These are phyloP conservation scores for Quercus lobata DNA, from an alignment of 331 rosid species.

Conservation along the genomic window DNA sequence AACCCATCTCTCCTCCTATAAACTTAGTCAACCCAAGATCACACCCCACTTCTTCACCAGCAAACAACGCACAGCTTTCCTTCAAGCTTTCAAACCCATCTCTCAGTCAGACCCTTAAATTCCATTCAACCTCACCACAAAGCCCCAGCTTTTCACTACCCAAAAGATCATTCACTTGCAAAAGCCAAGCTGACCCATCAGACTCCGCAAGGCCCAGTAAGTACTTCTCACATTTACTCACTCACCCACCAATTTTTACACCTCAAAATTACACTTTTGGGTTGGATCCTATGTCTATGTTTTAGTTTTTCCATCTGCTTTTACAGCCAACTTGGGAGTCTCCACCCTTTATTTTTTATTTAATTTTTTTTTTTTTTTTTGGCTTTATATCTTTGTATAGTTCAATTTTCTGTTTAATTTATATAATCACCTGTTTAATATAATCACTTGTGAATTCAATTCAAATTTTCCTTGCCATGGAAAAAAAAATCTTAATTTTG, in stretches of 20 bases:
- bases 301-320: constrained; percentile 12
- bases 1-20: constrained; percentile 12
- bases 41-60: neutral
- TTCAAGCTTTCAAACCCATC: constrained; percentile 25
- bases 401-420: too few relatives aligned
- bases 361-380: too few relatives aligned
- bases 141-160: constrained; percentile 10
- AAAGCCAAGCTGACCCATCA: constrained; percentile 32
- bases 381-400: too few relatives aligned
- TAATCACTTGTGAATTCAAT: too few relatives aligned
- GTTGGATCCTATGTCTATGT: constrained; percentile 8
- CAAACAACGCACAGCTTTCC: constrained; percentile 8
- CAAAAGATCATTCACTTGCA: constrained; percentile 37
- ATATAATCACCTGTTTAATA: too few relatives aligned
- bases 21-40: constrained; percentile 12
- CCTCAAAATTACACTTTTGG: neutral
- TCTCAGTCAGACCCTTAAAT: constrained; percentile 17
- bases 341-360: too few relatives aligned
- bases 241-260: neutral
- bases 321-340: too few relatives aligned
- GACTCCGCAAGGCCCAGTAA: constrained; percentile 32
- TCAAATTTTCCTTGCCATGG: too few relatives aligned
- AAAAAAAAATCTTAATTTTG: too few relatives aligned
- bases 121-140: neutral
- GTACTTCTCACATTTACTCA: neutral